Evolutionary conservation across 257 asterid species (phyloP).

Genomic region (Lycium ferocissimum): DNA sequence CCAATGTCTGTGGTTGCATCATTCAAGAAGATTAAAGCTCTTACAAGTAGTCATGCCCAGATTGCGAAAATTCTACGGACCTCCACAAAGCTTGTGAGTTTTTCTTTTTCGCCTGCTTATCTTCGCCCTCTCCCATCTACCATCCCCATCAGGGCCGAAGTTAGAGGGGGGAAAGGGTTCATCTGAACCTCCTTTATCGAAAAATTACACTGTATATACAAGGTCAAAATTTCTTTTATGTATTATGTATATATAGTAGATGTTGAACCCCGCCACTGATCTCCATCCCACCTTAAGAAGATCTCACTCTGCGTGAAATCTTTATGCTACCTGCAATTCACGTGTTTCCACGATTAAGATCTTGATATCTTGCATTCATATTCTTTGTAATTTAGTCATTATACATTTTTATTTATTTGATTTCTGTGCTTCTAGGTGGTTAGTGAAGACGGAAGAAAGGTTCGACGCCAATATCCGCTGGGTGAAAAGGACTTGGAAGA

Average conservation of each 20-base stretch:
- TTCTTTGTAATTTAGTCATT: neutral
- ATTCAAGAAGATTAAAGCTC: conserved; percentile 78
- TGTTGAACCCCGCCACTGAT: neutral
- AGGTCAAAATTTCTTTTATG: neutral
- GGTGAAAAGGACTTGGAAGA: conserved; percentile 84
- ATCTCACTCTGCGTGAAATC: neutral
- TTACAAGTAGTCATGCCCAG: conserved; percentile 57
- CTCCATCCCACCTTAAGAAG: no score
- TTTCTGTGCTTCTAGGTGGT: conserved; percentile 57
- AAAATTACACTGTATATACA: neutral
- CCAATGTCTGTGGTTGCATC: conserved; percentile 86
- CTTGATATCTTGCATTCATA: neutral
- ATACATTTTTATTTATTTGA: neutral
- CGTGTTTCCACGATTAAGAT: neutral
- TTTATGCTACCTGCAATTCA: neutral
- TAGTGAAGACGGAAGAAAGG: conserved; percentile 85
- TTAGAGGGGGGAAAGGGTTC: neutral
- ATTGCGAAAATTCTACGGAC: conserved; percentile 66
- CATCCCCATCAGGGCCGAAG: neutral
- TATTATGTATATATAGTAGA: neutral
- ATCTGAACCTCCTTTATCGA: neutral
- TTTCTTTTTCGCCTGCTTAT: neutral
- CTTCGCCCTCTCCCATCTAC: neutral
- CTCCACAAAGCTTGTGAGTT: conserved; percentile 76
- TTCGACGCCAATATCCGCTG: conserved; percentile 70